Evolutionary conservation across 352 stramenopile species (phyloP).

Genomic region (Pelagophyceae sp.): DNA sequence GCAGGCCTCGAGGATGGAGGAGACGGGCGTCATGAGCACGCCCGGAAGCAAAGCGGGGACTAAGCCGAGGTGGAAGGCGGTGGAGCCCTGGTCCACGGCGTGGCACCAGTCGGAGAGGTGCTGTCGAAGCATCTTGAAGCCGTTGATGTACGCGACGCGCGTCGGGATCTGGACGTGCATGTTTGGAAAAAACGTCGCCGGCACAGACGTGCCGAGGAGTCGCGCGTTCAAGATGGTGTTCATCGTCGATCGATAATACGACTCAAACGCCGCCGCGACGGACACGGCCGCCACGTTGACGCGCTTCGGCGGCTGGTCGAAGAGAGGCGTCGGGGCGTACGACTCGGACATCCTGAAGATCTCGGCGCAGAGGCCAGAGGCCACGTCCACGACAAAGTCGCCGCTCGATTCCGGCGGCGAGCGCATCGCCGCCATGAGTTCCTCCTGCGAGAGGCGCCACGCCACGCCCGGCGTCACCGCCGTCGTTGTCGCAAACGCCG

Average conservation of each 20-base stretch:
- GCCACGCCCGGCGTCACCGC: background rate
- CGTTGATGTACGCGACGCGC: conserved; percentile 80
- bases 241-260: conserved; percentile 78
- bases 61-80: conserved; percentile 43
- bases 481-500: conserved; percentile 3
- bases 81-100: background rate
- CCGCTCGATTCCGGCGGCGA: background rate
- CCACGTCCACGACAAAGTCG: conserved; percentile 31
- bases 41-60: conserved; percentile 66
- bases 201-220: conserved; percentile 61
- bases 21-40: conserved; percentile 83
- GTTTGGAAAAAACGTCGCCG: conserved; percentile 74
- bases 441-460: background rate
- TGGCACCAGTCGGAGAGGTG: background rate
- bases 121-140: conserved; percentile 73
- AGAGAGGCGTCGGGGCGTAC: conserved; percentile 60
- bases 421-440: background rate
- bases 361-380: conserved; percentile 29
- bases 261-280: conserved; percentile 76
- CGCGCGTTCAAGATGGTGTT: conserved; percentile 78
- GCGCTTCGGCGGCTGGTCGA: conserved; percentile 75
- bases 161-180: conserved; percentile 85
- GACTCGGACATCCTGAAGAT: conserved; percentile 32
- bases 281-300: conserved; percentile 77
- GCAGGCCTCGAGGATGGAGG: conserved; percentile 74